Percentiles rank a stretch among this genome's conserved stretches.
These are phyloP conservation scores for Croton laevigatus DNA, from an alignment of 441 rosid species.

Conservation along the genomic window DNA sequence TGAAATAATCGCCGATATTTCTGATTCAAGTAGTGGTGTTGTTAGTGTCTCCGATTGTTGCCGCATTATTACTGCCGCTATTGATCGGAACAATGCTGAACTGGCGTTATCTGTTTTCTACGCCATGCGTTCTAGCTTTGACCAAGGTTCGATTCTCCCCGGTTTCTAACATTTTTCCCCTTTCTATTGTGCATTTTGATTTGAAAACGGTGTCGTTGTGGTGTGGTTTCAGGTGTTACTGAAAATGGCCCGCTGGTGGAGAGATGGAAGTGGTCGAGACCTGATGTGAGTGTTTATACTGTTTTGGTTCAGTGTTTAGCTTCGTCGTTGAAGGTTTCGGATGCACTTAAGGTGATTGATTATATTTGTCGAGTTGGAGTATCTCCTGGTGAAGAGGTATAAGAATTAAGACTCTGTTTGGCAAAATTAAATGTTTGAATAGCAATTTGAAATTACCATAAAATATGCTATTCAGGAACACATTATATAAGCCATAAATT, in stretches of 20 bases:
- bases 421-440: too few species aligned
- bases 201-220: neutral
- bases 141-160: slow-evolving; percentile 42
- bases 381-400: slow-evolving; percentile 81
- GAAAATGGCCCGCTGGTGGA: slow-evolving; percentile 46
- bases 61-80: slow-evolving; percentile 49
- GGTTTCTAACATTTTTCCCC: neutral
- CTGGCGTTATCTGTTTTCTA: slow-evolving; percentile 78
- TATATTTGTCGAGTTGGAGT: slow-evolving; percentile 82
- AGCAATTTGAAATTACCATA: too few species aligned
- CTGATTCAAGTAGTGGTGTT: slow-evolving; percentile 37
- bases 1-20: slow-evolving; percentile 37
- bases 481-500: too few species aligned
- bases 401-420: neutral
- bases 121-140: slow-evolving; percentile 85
- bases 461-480: too few species aligned
- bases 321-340: slow-evolving; percentile 70
- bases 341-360: slow-evolving; percentile 65
- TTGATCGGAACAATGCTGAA: slow-evolving; percentile 63
- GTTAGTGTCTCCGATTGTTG: slow-evolving; percentile 51
- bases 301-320: slow-evolving; percentile 70
- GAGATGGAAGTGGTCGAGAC: slow-evolving; percentile 93
- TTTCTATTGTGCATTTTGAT: neutral
- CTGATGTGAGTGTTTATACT: slow-evolving; percentile 62
- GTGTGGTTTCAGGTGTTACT: slow-evolving; percentile 35